A percentile compares a stretch with the other conserved stretches of the same genome.
These are phyloP conservation scores for Meyerozyma elateridarum DNA, from an alignment of 1,139 yeast genomes.

Conservation along the genomic window DNA sequence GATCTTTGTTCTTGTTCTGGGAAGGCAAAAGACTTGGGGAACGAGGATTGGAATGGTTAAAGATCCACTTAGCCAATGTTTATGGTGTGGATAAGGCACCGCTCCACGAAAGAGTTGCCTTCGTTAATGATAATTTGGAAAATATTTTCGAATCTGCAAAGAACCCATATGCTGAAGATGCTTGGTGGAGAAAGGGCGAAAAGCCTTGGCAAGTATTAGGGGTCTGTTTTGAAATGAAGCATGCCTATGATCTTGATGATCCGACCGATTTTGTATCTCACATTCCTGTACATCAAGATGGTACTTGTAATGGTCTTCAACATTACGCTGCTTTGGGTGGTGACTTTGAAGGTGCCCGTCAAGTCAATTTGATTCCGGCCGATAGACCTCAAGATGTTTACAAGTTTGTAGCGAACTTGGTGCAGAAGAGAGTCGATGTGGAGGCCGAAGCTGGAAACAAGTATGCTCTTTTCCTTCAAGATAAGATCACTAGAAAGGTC, in stretches of 20 bases:
- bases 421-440: conserved; percentile 50
- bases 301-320: conserved; percentile 95
- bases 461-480: conserved; percentile 51
- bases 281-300: conserved; percentile 94
- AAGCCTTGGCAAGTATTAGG: conserved; percentile 96
- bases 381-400: conserved; percentile 92
- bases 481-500: conserved; percentile 74
- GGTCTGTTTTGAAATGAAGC: conserved; percentile 73
- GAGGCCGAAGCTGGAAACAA: conserved; percentile 57
- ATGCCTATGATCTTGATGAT: conserved; percentile 65
- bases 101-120: conserved; percentile 67
- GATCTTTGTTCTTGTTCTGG: conserved; percentile 86
- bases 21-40: conserved; percentile 76
- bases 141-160: conserved; percentile 63
- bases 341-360: conserved; percentile 89
- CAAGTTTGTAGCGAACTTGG: conserved; percentile 74
- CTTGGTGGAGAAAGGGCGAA: conserved; percentile 86
- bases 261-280: conserved; percentile 75
- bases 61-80: conserved; percentile 83
- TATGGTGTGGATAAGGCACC: conserved; percentile 86
- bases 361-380: conserved; percentile 80
- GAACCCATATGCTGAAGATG: conserved; percentile 53
- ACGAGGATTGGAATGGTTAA: conserved; percentile 78
- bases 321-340: conserved; percentile 98
- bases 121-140: conserved; percentile 64